phyloP scores from a whole-genome alignment of 2,329 filamentous ascomycete species.

The Microsporum canis region DNA sequence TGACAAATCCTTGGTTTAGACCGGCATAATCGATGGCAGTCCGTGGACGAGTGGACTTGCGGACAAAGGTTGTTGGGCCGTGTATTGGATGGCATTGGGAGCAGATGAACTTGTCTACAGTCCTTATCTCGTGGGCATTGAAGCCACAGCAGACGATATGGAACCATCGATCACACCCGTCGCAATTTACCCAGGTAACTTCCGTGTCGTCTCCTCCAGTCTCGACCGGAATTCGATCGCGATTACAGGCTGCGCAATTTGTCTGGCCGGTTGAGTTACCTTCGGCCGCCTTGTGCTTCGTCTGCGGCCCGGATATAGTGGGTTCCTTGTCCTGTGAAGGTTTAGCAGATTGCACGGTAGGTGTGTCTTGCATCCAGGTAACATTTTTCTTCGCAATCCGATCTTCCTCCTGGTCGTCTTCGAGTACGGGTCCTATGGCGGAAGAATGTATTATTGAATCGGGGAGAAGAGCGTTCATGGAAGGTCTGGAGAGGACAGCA shows the following conservation, averaged over 20 bases:
- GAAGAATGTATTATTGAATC: not conserved
- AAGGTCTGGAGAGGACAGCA: slow-evolving; percentile 27
- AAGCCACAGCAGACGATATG: slow-evolving; percentile 58
- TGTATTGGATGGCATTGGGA: slow-evolving; percentile 46
- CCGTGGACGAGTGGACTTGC: slow-evolving; percentile 54
- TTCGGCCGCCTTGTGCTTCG: slow-evolving; percentile 8
- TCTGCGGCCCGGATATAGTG: not conserved
- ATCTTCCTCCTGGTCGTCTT: slow-evolving; percentile 13
- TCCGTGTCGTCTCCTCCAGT: slow-evolving; percentile 40
- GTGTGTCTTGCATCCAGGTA: not conserved
- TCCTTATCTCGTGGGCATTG: slow-evolving; percentile 51
- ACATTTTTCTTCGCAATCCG: not conserved
- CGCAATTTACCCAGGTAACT: slow-evolving; percentile 53
- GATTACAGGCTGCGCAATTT: slow-evolving; percentile 48
- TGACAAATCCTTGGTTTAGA: slow-evolving; percentile 54
- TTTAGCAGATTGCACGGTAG: not conserved
- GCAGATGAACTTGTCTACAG: slow-evolving; percentile 59
- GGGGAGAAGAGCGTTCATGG: slow-evolving; percentile 21
- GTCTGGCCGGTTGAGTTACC: slow-evolving; percentile 25
- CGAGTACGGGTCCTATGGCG: slow-evolving; percentile 9
- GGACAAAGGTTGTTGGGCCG: slow-evolving; percentile 55
- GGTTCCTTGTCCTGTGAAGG: not conserved
- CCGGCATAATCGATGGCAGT: slow-evolving; percentile 58
- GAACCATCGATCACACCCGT: slow-evolving; percentile 58
- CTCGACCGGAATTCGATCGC: slow-evolving; percentile 41